Percentiles rank a stretch among this genome's conserved stretches.
Conservation (phyloP, 2,329 filamentous ascomycete species). For the Zalaria obscura region DNA sequence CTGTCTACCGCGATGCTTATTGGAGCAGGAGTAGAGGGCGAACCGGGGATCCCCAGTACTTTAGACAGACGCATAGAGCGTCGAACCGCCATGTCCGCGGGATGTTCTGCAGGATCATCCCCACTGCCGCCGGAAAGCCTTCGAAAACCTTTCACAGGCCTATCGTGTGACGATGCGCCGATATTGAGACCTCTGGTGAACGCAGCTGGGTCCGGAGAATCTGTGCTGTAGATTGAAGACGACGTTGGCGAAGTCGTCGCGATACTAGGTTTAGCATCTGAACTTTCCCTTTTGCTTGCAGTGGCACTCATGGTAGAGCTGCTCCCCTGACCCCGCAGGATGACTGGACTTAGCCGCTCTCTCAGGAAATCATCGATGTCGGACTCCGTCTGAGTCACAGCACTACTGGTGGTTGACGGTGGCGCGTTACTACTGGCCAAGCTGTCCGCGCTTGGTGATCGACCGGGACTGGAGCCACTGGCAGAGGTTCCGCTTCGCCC, state of each 20-base stretch:
- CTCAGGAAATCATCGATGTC: slow-evolving; percentile 32
- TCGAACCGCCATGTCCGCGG: slow-evolving; percentile 7
- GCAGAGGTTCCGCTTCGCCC: slow-evolving; percentile 49
- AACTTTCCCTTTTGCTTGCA: background rate
- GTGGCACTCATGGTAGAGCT: slow-evolving; percentile 9
- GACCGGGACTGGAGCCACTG: slow-evolving; percentile 32
- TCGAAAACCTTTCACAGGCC: background rate
- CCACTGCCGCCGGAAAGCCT: slow-evolving; percentile 12
- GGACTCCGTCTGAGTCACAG: slow-evolving; percentile 26
- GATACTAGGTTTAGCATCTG: background rate
- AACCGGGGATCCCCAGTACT: slow-evolving; percentile 3
- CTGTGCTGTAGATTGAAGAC: background rate
- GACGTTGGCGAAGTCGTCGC: background rate
- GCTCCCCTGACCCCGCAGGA: slow-evolving; percentile 29
- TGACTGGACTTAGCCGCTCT: slow-evolving; percentile 28
- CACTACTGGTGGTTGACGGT: slow-evolving; percentile 24
- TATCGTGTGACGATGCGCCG: background rate
- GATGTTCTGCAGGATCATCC: slow-evolving; percentile 8
- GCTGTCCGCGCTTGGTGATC: slow-evolving; percentile 30
- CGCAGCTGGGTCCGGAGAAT: background rate
- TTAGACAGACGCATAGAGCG: slow-evolving; percentile 7
- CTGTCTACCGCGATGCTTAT: too few species aligned
- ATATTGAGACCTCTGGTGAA: background rate
- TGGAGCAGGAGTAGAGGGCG: too few species aligned
- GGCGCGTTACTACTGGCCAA: slow-evolving; percentile 20